Percentiles rank a stretch among this genome's conserved stretches.
These are phyloP conservation scores for Leucocoprinus sp. DNA, from an alignment of 768 basidiomycete genomes.

Conservation along the genomic window DNA sequence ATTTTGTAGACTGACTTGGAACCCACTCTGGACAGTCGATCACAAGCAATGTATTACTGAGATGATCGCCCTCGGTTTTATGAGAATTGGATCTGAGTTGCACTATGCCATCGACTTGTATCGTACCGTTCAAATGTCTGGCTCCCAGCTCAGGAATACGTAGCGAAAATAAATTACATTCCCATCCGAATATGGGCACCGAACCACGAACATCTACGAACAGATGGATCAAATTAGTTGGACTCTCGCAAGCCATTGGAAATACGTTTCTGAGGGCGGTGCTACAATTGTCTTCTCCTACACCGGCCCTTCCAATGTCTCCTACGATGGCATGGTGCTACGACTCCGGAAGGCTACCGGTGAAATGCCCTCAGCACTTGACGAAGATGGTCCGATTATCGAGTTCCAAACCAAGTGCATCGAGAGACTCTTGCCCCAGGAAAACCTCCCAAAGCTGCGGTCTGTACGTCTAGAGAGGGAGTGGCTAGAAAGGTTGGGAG, in stretches of 20 bases:
- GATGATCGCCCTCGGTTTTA: too few species aligned
- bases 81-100: too few species aligned
- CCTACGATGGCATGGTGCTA: constrained; percentile 60
- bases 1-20: not conserved
- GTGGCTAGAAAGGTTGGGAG: constrained; percentile 57
- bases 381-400: constrained; percentile 27
- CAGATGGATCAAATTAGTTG: constrained; percentile 25
- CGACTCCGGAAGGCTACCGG: constrained; percentile 58
- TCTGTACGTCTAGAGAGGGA: constrained; percentile 35
- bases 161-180: not conserved
- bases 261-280: constrained; percentile 88
- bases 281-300: constrained; percentile 88
- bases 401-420: constrained; percentile 62
- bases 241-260: constrained; percentile 53
- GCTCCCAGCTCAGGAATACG: not conserved
- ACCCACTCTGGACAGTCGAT: not conserved
- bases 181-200: too few species aligned
- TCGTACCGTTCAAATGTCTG: too few species aligned
- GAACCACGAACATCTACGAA: too few species aligned
- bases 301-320: constrained; percentile 39
- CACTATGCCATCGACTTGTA: too few species aligned
- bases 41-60: not conserved
- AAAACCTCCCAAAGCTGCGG: constrained; percentile 51
- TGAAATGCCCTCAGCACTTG: not conserved
- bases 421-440: constrained; percentile 49